phyloP scores from a whole-genome alignment of 192 early-diverging fungal genomes.

The Chytriomyces sp. region DNA sequence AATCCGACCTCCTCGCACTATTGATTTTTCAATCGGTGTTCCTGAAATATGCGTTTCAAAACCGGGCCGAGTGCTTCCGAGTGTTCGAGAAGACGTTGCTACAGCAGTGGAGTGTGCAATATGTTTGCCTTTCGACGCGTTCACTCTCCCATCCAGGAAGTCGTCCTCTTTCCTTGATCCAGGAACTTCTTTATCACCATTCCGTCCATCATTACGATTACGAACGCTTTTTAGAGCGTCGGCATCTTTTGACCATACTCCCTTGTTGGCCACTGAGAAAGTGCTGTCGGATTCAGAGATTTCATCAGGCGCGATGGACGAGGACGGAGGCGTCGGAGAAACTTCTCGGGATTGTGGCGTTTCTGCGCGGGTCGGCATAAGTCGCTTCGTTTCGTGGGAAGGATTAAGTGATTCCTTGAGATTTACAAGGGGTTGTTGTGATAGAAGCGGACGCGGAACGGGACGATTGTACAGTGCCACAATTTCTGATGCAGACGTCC shows the following conservation, averaged over 20 bases:
- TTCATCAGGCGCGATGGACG: neutral
- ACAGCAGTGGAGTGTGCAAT: too few species aligned
- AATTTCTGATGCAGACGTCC: neutral
- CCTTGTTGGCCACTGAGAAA: too few species aligned
- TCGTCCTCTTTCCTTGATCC: too few species aligned
- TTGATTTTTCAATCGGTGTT: neutral
- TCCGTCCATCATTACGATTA: too few species aligned
- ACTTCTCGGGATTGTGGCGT: neutral
- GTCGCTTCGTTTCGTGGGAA: too few species aligned
- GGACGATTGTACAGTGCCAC: neutral
- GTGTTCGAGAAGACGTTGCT: too few species aligned
- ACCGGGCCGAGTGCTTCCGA: neutral
- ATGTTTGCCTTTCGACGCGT: too few species aligned
- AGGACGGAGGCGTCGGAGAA: neutral
- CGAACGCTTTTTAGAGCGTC: too few species aligned
- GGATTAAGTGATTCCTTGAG: too few species aligned
- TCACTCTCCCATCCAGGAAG: too few species aligned
- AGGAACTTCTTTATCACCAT: too few species aligned
- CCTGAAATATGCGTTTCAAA: neutral
- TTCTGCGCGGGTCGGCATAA: neutral
- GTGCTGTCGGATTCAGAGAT: neutral
- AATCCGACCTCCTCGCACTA: neutral
- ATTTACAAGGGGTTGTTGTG: neutral
- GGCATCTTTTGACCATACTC: too few species aligned
- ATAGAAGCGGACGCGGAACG: neutral